Conservation (phyloP, 176 grass and related monocot species). For the Thalia dealbata region DNA sequence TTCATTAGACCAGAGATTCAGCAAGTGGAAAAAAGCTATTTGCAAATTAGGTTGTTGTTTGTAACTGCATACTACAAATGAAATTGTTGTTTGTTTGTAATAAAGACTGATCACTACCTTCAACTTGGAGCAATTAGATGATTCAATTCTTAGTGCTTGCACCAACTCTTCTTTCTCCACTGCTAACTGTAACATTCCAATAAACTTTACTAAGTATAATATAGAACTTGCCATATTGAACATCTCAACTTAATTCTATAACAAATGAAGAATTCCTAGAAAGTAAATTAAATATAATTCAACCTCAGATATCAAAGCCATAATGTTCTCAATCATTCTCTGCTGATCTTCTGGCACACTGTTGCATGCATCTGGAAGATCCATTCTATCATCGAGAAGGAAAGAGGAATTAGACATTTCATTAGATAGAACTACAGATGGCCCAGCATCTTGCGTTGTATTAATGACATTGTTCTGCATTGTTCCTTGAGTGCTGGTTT, state of each 20-base stretch:
- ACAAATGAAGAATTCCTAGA: background rate
- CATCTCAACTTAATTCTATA: background rate
- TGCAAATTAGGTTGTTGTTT: no score
- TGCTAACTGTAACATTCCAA: conserved; percentile 52
- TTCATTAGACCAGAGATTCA: no score
- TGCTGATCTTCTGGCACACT: conserved; percentile 9
- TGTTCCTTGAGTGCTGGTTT: conserved; percentile 1
- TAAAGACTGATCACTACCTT: conserved; percentile 38
- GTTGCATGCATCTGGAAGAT: conserved; percentile 1
- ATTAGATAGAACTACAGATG: background rate
- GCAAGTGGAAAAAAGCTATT: no score
- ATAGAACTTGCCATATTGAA: background rate
- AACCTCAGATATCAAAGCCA: conserved; percentile 43
- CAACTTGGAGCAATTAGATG: conserved; percentile 91
- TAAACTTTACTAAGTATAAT: background rate
- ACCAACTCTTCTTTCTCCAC: conserved; percentile 93
- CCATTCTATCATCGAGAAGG: conserved; percentile 11
- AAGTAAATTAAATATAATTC: background rate
- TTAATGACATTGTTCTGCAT: background rate
- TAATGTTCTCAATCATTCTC: conserved; percentile 13
- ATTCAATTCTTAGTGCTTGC: conserved; percentile 78
- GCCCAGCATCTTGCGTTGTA: background rate
- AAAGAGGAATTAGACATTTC: background rate
- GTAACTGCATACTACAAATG: no score
- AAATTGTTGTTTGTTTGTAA: no score